phyloP scores from a whole-genome alignment of 1,284 basidiomycete genomes.

The Cryptococcus sp. region DNA sequence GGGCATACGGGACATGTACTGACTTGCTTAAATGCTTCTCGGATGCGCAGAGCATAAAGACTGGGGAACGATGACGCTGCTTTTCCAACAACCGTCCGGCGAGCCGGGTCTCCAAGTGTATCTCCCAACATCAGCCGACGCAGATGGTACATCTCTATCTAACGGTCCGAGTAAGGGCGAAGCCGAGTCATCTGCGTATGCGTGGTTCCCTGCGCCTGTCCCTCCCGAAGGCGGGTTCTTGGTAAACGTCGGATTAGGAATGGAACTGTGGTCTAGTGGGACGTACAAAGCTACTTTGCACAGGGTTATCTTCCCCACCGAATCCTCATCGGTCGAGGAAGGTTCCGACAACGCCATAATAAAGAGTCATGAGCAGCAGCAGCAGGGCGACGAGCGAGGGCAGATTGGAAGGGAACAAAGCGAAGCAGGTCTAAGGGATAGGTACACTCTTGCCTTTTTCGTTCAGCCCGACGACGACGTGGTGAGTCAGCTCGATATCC shows the following conservation, averaged over 20 bases:
- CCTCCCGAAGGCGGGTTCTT: constrained; percentile 26
- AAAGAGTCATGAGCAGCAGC: background rate
- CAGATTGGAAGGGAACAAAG: background rate
- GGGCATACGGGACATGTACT: too few species aligned
- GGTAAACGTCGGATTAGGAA: constrained; percentile 29
- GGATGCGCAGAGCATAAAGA: constrained; percentile 24
- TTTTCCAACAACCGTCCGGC: constrained; percentile 27
- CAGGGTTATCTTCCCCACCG: constrained; percentile 25
- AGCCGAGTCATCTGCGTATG: constrained; percentile 1
- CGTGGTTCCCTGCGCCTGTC: constrained; percentile 26
- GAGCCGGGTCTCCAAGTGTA: constrained; percentile 27
- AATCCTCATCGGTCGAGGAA: background rate
- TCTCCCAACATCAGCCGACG: constrained; percentile 14
- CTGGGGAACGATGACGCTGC: constrained; percentile 28
- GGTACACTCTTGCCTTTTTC: constrained; percentile 25
- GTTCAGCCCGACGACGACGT: constrained; percentile 32
- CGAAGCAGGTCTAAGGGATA: constrained; percentile 10
- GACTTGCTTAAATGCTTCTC: too few species aligned
- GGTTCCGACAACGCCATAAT: too few species aligned
- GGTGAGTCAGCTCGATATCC: constrained; percentile 2
- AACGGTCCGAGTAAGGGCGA: background rate
- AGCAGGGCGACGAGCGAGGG: background rate
- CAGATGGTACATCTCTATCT: background rate
- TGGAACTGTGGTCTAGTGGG: constrained; percentile 31
- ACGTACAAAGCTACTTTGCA: constrained; percentile 26